Evolutionary conservation across 164 flowering plant species (phyloP).

Genomic region (Berberis thunbergii): DNA sequence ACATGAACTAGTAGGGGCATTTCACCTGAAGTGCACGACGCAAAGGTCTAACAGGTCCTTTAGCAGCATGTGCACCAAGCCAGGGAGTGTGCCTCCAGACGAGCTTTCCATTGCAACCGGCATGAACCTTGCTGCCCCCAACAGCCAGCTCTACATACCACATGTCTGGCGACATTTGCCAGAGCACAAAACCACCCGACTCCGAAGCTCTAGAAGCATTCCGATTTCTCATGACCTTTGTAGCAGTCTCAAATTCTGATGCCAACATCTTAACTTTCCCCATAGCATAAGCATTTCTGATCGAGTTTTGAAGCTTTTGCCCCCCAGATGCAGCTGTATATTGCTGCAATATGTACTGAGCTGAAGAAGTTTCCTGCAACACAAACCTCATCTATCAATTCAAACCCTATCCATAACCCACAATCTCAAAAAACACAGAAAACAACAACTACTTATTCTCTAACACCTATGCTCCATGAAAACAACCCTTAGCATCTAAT

Average conservation of each 20-base stretch:
- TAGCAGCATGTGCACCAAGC: conserved; percentile 66
- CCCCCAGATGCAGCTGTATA: conserved; percentile 64
- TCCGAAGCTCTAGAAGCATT: conserved; percentile 42
- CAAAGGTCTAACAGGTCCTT: conserved; percentile 63
- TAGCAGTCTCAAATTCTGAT: conserved; percentile 51
- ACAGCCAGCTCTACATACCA: conserved; percentile 73
- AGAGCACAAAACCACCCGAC: conserved; percentile 51
- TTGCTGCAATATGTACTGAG: conserved; percentile 62
- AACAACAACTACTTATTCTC: neutral
- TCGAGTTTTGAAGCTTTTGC: conserved; percentile 38
- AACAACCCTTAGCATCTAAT: no score
- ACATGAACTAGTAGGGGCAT: neutral
- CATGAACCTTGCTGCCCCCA: conserved; percentile 61
- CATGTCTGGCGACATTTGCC: conserved; percentile 72
- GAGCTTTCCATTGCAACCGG: conserved; percentile 57
- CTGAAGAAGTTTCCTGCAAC: conserved; percentile 51
- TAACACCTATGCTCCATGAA: no score
- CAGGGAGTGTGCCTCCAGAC: conserved; percentile 72
- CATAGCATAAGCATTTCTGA: conserved; percentile 54
- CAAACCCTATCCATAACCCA: neutral
- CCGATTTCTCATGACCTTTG: conserved; percentile 41
- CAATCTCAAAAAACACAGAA: neutral
- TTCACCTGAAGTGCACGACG: conserved; percentile 68
- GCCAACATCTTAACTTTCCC: conserved; percentile 63
- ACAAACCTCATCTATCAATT: conserved; percentile 3